Conservation (phyloP, 1,139 yeast species). For the Yamadazyma taylorii region DNA sequence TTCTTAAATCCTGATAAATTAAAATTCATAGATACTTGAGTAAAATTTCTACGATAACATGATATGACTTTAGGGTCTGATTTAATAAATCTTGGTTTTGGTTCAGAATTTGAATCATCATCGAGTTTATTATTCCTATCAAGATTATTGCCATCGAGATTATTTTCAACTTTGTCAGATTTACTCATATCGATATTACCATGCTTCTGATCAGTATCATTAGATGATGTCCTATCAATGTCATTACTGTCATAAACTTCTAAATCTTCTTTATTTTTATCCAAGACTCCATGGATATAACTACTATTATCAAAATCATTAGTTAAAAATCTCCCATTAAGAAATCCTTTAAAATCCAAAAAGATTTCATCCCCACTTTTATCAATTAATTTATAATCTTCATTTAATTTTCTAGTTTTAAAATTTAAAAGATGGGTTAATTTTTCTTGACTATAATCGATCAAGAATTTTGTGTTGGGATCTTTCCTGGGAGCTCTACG, state of each 20-base stretch:
- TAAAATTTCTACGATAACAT: slow-evolving; percentile 48
- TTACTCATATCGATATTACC: no score
- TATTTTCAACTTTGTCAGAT: no score
- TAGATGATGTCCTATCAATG: no score
- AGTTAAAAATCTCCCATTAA: slow-evolving; percentile 45
- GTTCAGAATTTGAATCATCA: no score
- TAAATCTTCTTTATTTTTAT: slow-evolving; percentile 11
- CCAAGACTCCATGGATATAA: slow-evolving; percentile 27
- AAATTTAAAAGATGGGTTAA: slow-evolving; percentile 33
- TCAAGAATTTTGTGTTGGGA: slow-evolving; percentile 10
- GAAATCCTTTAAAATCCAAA: slow-evolving; percentile 37
- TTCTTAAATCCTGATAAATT: slow-evolving; percentile 31
- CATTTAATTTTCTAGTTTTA: slow-evolving; percentile 19
- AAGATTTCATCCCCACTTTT: slow-evolving; percentile 26
- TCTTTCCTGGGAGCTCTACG: slow-evolving; percentile 8
- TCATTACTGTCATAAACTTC: slow-evolving; percentile 2
- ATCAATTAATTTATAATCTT: slow-evolving; percentile 32
- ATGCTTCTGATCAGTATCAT: no score
- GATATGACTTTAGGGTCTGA: slow-evolving; percentile 41
- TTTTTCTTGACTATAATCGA: slow-evolving; percentile 31
- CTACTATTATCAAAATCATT: slow-evolving; percentile 44
- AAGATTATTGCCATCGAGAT: no score
- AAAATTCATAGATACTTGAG: slow-evolving; percentile 39
- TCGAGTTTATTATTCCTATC: no score
- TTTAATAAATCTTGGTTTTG: slow-evolving; percentile 11